Percentiles rank a stretch among this genome's conserved stretches.
Evolutionary conservation across 768 basidiomycete species (phyloP).

Genomic region (Saitozyma podzolica): DNA sequence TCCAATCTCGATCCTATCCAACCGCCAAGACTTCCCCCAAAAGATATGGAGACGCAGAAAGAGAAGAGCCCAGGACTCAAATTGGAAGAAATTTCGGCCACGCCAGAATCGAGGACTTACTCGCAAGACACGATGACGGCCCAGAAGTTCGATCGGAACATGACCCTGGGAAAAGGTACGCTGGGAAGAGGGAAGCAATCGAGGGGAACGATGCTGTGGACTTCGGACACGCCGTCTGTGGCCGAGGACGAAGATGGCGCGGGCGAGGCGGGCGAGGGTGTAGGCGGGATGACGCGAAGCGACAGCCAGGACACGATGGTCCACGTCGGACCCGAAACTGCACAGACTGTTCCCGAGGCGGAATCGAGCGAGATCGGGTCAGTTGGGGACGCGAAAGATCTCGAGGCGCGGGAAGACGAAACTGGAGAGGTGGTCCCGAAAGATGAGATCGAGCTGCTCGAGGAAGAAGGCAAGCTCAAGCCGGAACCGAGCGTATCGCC

Average conservation of each 20-base stretch:
- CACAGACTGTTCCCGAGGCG: neutral
- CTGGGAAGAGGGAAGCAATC: conserved; percentile 37
- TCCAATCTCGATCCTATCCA: neutral
- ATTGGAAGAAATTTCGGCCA: neutral
- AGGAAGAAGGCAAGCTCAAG: conserved; percentile 33
- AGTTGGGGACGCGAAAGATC: neutral
- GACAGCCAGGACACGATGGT: neutral
- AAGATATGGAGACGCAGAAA: neutral
- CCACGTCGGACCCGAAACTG: neutral
- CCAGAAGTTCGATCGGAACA: conserved; percentile 12
- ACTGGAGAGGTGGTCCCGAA: conserved; percentile 21
- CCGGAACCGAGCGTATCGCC: conserved; percentile 20
- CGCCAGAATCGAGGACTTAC: neutral
- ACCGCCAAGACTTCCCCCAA: conserved; percentile 4
- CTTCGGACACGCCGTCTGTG: conserved; percentile 12
- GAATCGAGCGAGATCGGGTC: neutral
- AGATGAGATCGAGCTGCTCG: conserved; percentile 44
- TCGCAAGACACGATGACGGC: neutral
- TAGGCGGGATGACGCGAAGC: neutral
- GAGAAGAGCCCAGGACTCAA: neutral
- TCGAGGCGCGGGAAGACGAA: neutral
- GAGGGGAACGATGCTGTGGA: conserved; percentile 39
- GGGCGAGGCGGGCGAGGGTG: conserved; percentile 4
- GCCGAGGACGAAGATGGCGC: conserved; percentile 1
- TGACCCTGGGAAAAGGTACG: conserved; percentile 24